Base-by-base conservation (phyloP, 2,329 filamentous ascomycete species). In the Ophiocordyceps sinensis region DNA sequence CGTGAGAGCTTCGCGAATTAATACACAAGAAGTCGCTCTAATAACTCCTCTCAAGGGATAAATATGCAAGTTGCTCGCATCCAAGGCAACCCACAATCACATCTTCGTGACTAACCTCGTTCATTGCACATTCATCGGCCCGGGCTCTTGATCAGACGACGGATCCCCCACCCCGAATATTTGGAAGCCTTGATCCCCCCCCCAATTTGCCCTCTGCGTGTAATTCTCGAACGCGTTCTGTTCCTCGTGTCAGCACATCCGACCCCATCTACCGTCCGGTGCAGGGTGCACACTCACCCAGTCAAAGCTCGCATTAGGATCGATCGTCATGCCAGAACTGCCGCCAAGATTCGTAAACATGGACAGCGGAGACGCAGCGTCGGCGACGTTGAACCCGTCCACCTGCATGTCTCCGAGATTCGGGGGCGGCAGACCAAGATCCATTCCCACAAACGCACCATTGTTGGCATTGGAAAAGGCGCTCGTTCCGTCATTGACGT, bases 141-240 rank as follows among this genome's bases (percentile, higher is more conserved):
- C 51, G 36, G 42, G 49, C 13, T 47, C 52, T 11, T 46, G 49
- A 28, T 54, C 52, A 13, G 53, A 47, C 28, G 51, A 49, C 30
- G 56, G 45, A 7, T 49, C 54, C 13, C 47, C 53, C 13, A 46
- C 45, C 12, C 57, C 60, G 45, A 73, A 74, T 45, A 75, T 66
- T 41, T 69, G 66, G 48, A 74, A 71, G 14, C 65, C 63, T 43
- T 70, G 66, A 28, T 75, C 71, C 3, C 62, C 58, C 23, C 65
- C 68, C 64, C 71, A 76, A 35, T 65, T 67, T 13, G 69, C 65
- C 50, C 59, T 56, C 45, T 77, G 73, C 1, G 73, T 66, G 45
- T 70, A 77, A 40, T 66, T 75, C 44, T 77, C 73, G 38, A 77
- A 70, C 12, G 70, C 67, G 36, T 68, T 67, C 73, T 77, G 40